Conservation (phyloP, 2,329 filamentous ascomycete species). For the Fusarium pseudograminearum region DNA sequence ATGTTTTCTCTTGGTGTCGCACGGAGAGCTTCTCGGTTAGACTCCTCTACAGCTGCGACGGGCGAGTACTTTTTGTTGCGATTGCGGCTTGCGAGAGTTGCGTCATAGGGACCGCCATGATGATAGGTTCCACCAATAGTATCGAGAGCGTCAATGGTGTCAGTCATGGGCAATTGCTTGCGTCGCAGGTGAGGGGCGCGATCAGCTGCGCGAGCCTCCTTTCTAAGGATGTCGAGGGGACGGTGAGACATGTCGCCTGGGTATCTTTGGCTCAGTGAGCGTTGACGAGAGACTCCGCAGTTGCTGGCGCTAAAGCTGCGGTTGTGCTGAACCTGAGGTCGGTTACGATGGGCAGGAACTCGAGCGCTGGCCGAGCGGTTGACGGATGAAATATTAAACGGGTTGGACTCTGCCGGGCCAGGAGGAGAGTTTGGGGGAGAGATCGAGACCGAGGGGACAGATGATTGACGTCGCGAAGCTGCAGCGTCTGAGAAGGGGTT, state of each 20-base stretch:
- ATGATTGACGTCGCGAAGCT: constrained; percentile 31
- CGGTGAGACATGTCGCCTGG: constrained; percentile 74
- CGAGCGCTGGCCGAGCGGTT: constrained; percentile 48
- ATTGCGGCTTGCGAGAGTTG: constrained; percentile 81
- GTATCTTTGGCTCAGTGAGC: constrained; percentile 58
- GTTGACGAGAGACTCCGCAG: constrained; percentile 27
- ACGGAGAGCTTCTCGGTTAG: constrained; percentile 80
- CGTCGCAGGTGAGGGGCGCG: constrained; percentile 75
- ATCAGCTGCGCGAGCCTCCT: constrained; percentile 73
- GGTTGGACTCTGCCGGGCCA: constrained; percentile 31
- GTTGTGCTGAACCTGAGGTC: constrained; percentile 25
- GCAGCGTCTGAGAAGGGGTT: constrained; percentile 54
- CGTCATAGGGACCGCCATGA: constrained; percentile 91
- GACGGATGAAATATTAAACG: constrained; percentile 50
- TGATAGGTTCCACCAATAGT: constrained; percentile 78
- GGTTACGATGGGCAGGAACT: constrained; percentile 25
- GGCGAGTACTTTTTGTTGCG: constrained; percentile 72
- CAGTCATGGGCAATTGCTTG: constrained; percentile 74
- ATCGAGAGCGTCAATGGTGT: constrained; percentile 86
- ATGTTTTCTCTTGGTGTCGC: constrained; percentile 86
- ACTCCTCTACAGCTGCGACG: constrained; percentile 78
- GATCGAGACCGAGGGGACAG: constrained; percentile 19
- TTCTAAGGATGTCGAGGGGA: constrained; percentile 74
- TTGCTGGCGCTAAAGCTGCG: constrained; percentile 44
- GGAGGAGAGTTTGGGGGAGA: constrained; percentile 40